Evolutionary conservation across 495 filamentous ascomycete genomes (phyloP), one percentile per base, ranked within the genome.

Genomic region (Daldinia decipiens): DNA sequence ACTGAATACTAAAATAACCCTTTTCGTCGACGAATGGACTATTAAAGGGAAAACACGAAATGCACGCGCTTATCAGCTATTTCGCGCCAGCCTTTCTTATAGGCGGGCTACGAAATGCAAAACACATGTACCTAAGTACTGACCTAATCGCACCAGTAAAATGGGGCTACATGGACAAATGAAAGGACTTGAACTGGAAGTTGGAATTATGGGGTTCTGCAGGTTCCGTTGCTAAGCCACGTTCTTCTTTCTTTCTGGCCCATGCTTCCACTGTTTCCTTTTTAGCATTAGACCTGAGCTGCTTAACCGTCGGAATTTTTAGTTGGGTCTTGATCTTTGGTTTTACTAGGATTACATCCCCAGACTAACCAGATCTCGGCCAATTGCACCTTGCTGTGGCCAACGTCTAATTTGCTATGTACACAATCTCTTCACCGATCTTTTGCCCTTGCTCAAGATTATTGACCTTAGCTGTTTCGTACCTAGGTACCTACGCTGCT

Each of bases 361-460:
- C 53, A 3, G 53, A 56, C 51, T 29, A 53, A 53, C 65, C 65
- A 65, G 53, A 76, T 67, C 57, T 71, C 55, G 53, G 51, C 72
- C 72, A 72, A 74, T 76, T 60, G 38, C 19, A 61, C 55, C 54
- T 65, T 34, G 34, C 54, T 70, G 52, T 65, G 60, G 34, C 56
- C 61, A 64, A 62, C 53, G 27, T 68, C 55, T 68, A 72, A 76
- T 76, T 72, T 67, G 6, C 27, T 4, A 27, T 27, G 26, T 27
- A 27, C 53, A 17, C 27, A 56, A 63, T 66, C 60, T 70, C 71
- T 74, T 70, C 74, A 76, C 74, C 72, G 74, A 74, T 74, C 52
- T 51, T 76, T 76, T 62, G 34, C 71, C 65, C 54, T 68, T 71
- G 60, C 62, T 29, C 26, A n/a, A 53, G 17, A 15, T 29, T 17